These are phyloP conservation scores for Rhizopogon hawkerae DNA, from an alignment of 1,284 basidiomycete genomes.

Conservation along the genomic window DNA sequence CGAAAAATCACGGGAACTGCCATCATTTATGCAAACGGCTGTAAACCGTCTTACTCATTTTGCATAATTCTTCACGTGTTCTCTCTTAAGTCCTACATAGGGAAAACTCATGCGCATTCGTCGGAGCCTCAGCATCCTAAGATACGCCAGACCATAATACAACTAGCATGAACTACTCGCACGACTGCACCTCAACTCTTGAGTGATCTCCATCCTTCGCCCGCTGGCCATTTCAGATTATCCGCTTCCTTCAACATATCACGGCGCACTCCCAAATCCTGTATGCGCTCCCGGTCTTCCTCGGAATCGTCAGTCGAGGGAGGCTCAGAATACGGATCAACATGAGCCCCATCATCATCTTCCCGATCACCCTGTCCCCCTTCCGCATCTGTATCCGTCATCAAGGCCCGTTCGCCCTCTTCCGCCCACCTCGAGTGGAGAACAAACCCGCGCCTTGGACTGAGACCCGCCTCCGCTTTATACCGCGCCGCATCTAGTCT, in stretches of 20 bases:
- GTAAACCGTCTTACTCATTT: too few relatives aligned
- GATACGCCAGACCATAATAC: conserved; percentile 12
- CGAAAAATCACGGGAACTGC: too few relatives aligned
- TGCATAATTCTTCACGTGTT: too few relatives aligned
- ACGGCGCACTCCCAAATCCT: conserved; percentile 3
- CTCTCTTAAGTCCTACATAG: too few relatives aligned
- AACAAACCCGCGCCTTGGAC: conserved; percentile 46
- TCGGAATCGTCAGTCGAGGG: conserved; percentile 19
- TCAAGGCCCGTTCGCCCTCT: conserved; percentile 29
- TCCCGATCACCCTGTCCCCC: too few relatives aligned
- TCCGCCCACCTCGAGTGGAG: conserved; percentile 23
- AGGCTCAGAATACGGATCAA: conserved; percentile 17
- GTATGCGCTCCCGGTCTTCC: conserved; percentile 12
- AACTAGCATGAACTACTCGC: conserved; percentile 4
- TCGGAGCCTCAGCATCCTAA: too few relatives aligned
- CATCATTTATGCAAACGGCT: too few relatives aligned
- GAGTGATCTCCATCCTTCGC: conserved; percentile 50
- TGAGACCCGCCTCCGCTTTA: conserved; percentile 63
- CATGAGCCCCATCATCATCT: conserved; percentile 13
- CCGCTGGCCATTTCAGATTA: conserved; percentile 52
- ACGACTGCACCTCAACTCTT: conserved; percentile 9
- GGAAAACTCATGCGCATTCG: too few relatives aligned
- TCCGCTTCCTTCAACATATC: conserved; percentile 33
- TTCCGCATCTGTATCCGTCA: conserved; percentile 22
- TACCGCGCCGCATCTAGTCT: conserved; percentile 50